phyloP scores from a whole-genome alignment of 2,329 filamentous ascomycete species.

The Trichoderma citrinoviride region DNA sequence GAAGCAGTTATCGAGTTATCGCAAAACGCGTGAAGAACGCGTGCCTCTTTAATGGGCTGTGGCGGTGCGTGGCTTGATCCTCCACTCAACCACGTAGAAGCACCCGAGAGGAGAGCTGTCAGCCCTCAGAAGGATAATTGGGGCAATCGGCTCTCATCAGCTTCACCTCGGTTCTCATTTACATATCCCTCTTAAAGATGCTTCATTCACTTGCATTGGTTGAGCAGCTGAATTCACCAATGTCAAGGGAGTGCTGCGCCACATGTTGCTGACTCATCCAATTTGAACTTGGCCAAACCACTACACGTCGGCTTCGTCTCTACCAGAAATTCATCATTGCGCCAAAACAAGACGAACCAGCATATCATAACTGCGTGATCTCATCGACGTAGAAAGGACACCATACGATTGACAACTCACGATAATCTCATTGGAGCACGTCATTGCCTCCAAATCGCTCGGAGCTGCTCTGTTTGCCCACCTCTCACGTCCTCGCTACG shows the following conservation, averaged over 20 bases:
- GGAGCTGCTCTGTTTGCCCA: background rate
- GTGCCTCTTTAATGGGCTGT: slow-evolving; percentile 13
- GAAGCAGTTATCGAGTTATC: background rate
- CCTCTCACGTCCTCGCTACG: background rate
- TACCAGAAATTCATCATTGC: slow-evolving; percentile 10
- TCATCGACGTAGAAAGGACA: background rate
- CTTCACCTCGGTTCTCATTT: too few relatives aligned
- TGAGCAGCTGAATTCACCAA: too few relatives aligned
- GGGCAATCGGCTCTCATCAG: too few relatives aligned
- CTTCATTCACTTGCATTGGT: too few relatives aligned
- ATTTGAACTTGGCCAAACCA: background rate
- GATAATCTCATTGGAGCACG: background rate
- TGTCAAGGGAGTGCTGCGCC: slow-evolving; percentile 3
- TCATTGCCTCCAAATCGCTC: background rate
- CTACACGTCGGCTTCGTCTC: slow-evolving; percentile 5
- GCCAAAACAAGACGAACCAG: slow-evolving; percentile 5
- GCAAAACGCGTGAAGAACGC: slow-evolving; percentile 17
- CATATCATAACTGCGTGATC: background rate
- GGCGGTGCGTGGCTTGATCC: slow-evolving; percentile 23
- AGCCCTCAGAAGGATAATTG: too few relatives aligned
- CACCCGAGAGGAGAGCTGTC: too few relatives aligned
- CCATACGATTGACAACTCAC: background rate
- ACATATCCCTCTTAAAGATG: too few relatives aligned
- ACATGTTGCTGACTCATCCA: slow-evolving; percentile 29
- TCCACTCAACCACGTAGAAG: background rate